These are phyloP conservation scores for Paralagenidium karlingii DNA, from an alignment of 352 stramenopile genomes.

Conservation along the genomic window DNA sequence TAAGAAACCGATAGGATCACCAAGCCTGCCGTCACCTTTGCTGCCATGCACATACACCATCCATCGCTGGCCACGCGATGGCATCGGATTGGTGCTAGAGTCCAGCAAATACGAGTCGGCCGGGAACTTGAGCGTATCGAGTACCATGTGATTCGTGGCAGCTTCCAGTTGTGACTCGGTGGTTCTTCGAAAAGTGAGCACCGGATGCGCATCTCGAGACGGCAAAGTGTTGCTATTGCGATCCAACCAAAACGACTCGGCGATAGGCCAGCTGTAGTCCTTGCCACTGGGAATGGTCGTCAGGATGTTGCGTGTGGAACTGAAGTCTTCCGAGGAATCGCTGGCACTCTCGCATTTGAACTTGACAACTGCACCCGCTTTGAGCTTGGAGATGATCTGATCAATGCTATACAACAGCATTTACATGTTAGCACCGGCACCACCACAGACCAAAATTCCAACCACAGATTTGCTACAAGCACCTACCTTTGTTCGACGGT, in stretches of 20 bases:
- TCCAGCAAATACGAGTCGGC: constrained; percentile 68
- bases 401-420: constrained; percentile 37
- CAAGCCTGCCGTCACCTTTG: constrained; percentile 64
- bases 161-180: constrained; percentile 71
- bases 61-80: constrained; percentile 65
- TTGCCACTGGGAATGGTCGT: constrained; percentile 55
- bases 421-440: background rate
- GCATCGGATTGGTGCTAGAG: constrained; percentile 30
- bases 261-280: constrained; percentile 74
- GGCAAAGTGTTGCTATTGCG: constrained; percentile 63
- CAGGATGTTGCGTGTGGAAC: constrained; percentile 46
- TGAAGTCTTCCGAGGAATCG: constrained; percentile 34
- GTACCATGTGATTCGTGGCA: constrained; percentile 76
- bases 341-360: constrained; percentile 43
- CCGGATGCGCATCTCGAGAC: constrained; percentile 62
- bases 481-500: constrained; percentile 49
- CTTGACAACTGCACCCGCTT: constrained; percentile 70
- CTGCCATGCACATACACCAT: constrained; percentile 72
- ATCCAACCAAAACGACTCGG: constrained; percentile 78
- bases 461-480: background rate
- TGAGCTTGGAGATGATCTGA: constrained; percentile 74
- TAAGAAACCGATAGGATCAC: constrained; percentile 74
- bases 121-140: constrained; percentile 83
- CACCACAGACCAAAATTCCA: background rate
- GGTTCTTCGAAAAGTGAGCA: constrained; percentile 47